Base-by-base conservation (phyloP, 2,329 filamentous ascomycete genomes). In the Xylaria sp. region DNA sequence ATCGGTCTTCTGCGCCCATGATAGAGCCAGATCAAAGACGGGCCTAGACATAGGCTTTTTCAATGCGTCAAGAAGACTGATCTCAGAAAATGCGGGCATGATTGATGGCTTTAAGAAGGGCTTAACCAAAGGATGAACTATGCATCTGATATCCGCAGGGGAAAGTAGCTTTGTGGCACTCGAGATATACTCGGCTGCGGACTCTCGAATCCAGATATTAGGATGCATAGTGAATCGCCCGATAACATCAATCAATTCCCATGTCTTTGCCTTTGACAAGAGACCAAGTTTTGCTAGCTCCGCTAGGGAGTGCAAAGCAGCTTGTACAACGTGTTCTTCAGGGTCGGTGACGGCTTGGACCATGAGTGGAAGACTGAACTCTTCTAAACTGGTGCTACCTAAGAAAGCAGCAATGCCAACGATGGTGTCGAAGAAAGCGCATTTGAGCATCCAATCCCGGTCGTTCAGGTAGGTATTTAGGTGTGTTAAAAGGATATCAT, bases 391-490 rank as follows among this genome's bases (percentile, higher is more conserved):
- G 40, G 91, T 92, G 68, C 92, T 94, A 32, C 96, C 96, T 40
- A 98, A 88, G 74, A 97, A 97, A 0, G 93, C 89, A 3, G 94
- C 93, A 72, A 99, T 94, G 3, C 94, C 95, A 18, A 98, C 93
- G 29, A 98, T 93, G 0, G 94, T 93, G 76, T 97, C 94, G 76
- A 99, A 98, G 78, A 98, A 98, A 2, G 95, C 94, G 75, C 94
- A 98, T 79, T 97, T 98, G 37, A 99, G 83, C 79, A 93, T 93
- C 96, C 96, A 99, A 78, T 99, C 94, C 50, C 92, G 90, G 75
- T 98, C 96, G 73, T 99, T 99, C 9, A 99, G 83, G 75, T 99
- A 99, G 0, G 96, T 99, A 77, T 98, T 98, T 32, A 99, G 84
- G 81, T 99, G 96, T 37, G 94, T 97, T 25, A 99, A 84, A 18